These are phyloP conservation scores for Phytopythium litorale DNA, from an alignment of 352 stramenopile genomes.

Conservation along the genomic window DNA sequence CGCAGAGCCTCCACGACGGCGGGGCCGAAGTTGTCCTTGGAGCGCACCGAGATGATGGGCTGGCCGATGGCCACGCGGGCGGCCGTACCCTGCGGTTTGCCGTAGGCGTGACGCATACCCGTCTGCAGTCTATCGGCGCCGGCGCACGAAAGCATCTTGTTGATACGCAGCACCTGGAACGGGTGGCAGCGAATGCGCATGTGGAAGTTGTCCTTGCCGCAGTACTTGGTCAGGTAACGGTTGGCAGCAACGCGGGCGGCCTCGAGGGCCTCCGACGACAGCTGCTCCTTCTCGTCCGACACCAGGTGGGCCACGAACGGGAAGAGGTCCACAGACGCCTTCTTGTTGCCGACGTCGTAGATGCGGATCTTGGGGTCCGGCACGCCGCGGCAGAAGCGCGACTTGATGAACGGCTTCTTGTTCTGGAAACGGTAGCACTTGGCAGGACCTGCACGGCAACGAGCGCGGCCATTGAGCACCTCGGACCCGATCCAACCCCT, in stretches of 20 bases:
- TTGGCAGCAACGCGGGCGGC: constrained; percentile 98
- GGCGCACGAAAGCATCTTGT: constrained; percentile 99
- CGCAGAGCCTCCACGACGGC: constrained; percentile 97
- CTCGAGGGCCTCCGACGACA: constrained; percentile 98
- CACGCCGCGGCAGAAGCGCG: constrained; percentile 99
- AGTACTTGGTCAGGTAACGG: constrained; percentile 98
- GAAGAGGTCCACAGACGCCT: constrained; percentile 97
- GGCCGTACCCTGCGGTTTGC: constrained; percentile 97
- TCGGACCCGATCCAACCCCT: too few relatives aligned
- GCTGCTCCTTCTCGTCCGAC: constrained; percentile 92
- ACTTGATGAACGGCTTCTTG: constrained; percentile 99
- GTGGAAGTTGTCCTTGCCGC: constrained; percentile 99
- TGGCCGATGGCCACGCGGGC: constrained; percentile 98
- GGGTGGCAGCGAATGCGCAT: constrained; percentile 98
- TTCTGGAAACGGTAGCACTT: constrained; percentile 99
- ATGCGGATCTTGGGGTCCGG: constrained; percentile 97
- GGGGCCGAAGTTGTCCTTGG: constrained; percentile 93
- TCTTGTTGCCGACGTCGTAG: constrained; percentile 99
- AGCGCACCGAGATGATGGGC: constrained; percentile 96
- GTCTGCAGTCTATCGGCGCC: constrained; percentile 98
- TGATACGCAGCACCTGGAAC: constrained; percentile 99
- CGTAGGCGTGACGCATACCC: constrained; percentile 99
- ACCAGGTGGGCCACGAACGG: constrained; percentile 97
- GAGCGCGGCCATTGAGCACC: not conserved
- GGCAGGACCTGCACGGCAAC: constrained; percentile 76